phyloP scores from a whole-genome alignment of 1,139 yeast species.

The Suhomyces bokatorum region DNA sequence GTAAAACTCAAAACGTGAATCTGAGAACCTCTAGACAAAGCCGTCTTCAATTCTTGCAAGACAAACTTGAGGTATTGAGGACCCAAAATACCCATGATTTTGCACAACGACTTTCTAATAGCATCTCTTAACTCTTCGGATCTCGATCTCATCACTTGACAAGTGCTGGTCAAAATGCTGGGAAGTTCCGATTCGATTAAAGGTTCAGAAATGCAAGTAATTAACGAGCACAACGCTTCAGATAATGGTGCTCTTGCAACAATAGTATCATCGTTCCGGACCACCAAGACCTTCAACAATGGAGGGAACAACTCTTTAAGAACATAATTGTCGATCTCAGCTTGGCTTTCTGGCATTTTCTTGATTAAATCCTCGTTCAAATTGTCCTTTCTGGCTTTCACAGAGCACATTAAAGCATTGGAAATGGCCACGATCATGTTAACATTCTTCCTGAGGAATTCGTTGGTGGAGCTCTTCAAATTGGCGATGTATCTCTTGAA shows the following conservation, averaged over 20 bases:
- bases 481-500: slow-evolving; percentile 68
- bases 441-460: slow-evolving; percentile 59
- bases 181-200: slow-evolving; percentile 65
- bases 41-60: slow-evolving; percentile 72
- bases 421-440: slow-evolving; percentile 65
- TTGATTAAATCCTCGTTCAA: slow-evolving; percentile 23
- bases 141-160: slow-evolving; percentile 85
- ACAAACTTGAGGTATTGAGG: slow-evolving; percentile 72
- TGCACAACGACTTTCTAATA: slow-evolving; percentile 73
- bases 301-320: slow-evolving; percentile 62
- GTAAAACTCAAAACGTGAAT: slow-evolving; percentile 91
- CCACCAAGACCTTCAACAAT: slow-evolving; percentile 56
- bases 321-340: slow-evolving; percentile 54
- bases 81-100: slow-evolving; percentile 66
- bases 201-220: slow-evolving; percentile 62
- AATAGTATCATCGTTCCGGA: slow-evolving; percentile 76
- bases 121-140: slow-evolving; percentile 89
- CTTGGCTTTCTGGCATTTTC: slow-evolving; percentile 36
- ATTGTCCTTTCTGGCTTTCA: slow-evolving; percentile 10
- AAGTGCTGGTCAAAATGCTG: slow-evolving; percentile 76
- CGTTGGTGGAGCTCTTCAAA: slow-evolving; percentile 49
- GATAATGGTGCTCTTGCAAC: slow-evolving; percentile 76
- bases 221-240: slow-evolving; percentile 74
- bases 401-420: slow-evolving; percentile 42
- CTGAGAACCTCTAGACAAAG: slow-evolving; percentile 88